A percentile compares a stretch with the other conserved stretches of the same genome.
Conservation (phyloP, 2,329 filamentous ascomycete genomes). For the Fusarium nygamai region DNA sequence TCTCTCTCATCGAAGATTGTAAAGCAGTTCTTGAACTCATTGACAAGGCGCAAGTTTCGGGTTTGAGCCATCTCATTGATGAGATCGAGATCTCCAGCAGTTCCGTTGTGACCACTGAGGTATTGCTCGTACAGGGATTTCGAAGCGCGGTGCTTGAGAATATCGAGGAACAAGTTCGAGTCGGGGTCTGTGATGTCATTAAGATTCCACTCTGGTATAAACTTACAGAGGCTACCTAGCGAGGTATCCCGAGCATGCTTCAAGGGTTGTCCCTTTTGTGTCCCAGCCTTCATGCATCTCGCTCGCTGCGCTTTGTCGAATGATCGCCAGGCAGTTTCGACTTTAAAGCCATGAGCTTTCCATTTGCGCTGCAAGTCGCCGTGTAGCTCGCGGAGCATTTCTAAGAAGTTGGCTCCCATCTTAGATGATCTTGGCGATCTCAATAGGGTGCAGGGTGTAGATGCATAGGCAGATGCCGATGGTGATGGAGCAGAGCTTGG, state of each 20-base stretch:
- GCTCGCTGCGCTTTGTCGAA: slow-evolving; percentile 49
- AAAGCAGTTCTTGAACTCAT: background rate
- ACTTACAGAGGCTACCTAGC: slow-evolving; percentile 49
- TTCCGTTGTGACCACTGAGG: slow-evolving; percentile 26
- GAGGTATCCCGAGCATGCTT: slow-evolving; percentile 48
- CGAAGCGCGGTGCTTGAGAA: slow-evolving; percentile 52
- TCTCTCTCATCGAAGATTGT: background rate
- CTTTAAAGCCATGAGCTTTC: slow-evolving; percentile 44
- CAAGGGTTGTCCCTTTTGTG: slow-evolving; percentile 47
- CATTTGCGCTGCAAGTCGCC: background rate
- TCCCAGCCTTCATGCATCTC: slow-evolving; percentile 49
- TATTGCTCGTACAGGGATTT: slow-evolving; percentile 51
- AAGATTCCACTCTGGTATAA: slow-evolving; percentile 57
- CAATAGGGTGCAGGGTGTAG: background rate
- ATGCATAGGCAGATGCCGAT: no score
- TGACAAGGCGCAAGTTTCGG: background rate
- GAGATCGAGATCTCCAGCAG: slow-evolving; percentile 49
- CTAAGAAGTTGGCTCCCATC: background rate
- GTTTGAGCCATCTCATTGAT: slow-evolving; percentile 45
- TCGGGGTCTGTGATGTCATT: slow-evolving; percentile 50
- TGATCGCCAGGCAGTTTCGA: slow-evolving; percentile 54
- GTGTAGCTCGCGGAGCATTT: background rate
- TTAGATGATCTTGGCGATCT: background rate
- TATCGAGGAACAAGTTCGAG: slow-evolving; percentile 50
- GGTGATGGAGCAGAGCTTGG: background rate